Base-by-base conservation (phyloP, 495 filamentous ascomycete species). In the Lophiotrema nucula region DNA sequence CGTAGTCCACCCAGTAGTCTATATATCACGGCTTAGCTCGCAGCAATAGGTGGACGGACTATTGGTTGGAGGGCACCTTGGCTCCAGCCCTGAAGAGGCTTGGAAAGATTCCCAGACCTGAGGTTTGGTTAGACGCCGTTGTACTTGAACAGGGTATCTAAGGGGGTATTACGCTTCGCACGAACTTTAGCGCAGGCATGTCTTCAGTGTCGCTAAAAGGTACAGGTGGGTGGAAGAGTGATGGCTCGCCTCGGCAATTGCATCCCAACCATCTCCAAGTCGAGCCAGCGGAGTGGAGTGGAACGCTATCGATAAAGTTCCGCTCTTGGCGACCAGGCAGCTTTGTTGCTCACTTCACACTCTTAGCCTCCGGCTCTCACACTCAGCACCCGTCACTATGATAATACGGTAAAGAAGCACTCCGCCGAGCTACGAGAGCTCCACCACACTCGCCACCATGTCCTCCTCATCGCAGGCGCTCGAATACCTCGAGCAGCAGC, bases 401-500 rank as follows among this genome's bases (percentile, higher is more conserved):
- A 71, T 69, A 60, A 55, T 68, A 60, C 70, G 70, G 65, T 74
- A 67, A 70, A 57, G 62, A 48, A 18, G n/a, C 45, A 64, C 46
- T 48, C 48, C 51, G 57, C 31, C 41, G 50, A 56, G 35, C 64
- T 64, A 69, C 50, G 64, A 59, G 58, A 61, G 54, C 47, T 38
- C 60, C 67, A 70, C 50, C 65, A 58, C n/a, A n/a, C n/a, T 60
- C 64, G 18, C 47, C 67, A 80, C 69, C 59, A 90, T 89, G 87
- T 82, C 85, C 66, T 82, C 86, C 49, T 75, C 81, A 68, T 72
- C 84, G 67, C 76, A 82, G 68, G 78, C 82, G 54, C 83, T 91
- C 68, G 89, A 95, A 65, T 96, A 95, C 74, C 83, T 96, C 71
- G 89, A 96, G 80, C 79, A 84, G 69, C 86, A 95, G 63, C 88